Conservation (phyloP, 495 filamentous ascomycete species). For the Lasiosphaeriaceae sp. region DNA sequence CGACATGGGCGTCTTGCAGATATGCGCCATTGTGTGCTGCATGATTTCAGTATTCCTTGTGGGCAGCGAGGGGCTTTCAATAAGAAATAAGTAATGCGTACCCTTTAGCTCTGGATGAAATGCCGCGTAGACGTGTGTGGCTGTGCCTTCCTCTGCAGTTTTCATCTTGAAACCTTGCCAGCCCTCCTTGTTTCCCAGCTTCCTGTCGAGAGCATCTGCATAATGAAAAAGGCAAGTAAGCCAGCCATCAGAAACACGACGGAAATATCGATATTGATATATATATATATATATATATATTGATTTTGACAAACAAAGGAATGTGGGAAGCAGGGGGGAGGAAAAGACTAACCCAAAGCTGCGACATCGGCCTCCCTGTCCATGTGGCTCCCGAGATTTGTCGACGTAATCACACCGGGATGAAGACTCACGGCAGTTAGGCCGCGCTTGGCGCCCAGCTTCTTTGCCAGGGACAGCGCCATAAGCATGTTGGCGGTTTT, state of each 20-base stretch:
- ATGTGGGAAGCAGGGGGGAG: too few relatives aligned
- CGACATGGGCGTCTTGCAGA: slow-evolving; percentile 35
- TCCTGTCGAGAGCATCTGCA: not conserved
- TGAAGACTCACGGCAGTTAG: slow-evolving; percentile 40
- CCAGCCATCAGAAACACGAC: too few relatives aligned
- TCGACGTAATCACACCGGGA: slow-evolving; percentile 35
- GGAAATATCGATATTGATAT: too few relatives aligned
- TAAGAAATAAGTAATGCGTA: slow-evolving; percentile 11
- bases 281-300: too few relatives aligned
- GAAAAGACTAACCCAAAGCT: not conserved
- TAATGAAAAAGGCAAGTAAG: too few relatives aligned
- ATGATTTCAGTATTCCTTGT: not conserved
- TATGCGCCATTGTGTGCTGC: slow-evolving; percentile 37
- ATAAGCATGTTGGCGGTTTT: slow-evolving; percentile 55
- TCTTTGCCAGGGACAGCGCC: slow-evolving; percentile 39
- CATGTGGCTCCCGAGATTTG: slow-evolving; percentile 27
- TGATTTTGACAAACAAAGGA: too few relatives aligned
- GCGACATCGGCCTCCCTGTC: slow-evolving; percentile 15
- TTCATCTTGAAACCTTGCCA: slow-evolving; percentile 26
- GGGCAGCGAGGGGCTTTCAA: too few relatives aligned
- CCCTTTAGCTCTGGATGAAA: slow-evolving; percentile 39
- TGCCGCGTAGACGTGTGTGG: slow-evolving; percentile 44
- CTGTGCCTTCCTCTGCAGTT: slow-evolving; percentile 34
- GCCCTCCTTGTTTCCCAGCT: not conserved
- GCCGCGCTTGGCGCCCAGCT: slow-evolving; percentile 26